Percentiles rank a stretch among this genome's conserved stretches.
Evolutionary conservation across 2,329 filamentous ascomycete species (phyloP).

Genomic region (Pseudogymnoascus sp.): DNA sequence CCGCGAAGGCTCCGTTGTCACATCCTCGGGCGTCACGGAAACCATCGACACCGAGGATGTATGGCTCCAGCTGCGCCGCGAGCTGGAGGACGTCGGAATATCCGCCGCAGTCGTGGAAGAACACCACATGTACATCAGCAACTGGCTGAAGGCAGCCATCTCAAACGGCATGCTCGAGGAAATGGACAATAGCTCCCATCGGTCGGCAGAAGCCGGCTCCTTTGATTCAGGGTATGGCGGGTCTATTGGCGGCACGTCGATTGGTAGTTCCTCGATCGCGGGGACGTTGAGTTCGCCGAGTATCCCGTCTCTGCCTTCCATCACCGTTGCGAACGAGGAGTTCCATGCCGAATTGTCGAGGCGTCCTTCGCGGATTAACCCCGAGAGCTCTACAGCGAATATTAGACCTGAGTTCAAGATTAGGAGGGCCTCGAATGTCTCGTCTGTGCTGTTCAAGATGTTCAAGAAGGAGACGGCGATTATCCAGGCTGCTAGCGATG

Average conservation of each 20-base stretch:
- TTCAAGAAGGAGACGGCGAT: constrained; percentile 24
- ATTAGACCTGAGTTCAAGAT: constrained; percentile 12
- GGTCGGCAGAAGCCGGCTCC: background rate
- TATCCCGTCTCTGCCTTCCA: constrained; percentile 18
- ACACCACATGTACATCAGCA: constrained; percentile 23
- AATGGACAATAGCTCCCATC: constrained; percentile 11
- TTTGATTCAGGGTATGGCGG: constrained; percentile 20
- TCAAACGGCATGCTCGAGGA: constrained; percentile 23
- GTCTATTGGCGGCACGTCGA: background rate
- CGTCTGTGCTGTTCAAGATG: constrained; percentile 21
- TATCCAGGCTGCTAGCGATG: constrained; percentile 25
- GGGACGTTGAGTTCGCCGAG: constrained; percentile 16
- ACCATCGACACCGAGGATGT: constrained; percentile 22
- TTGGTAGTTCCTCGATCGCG: constrained; percentile 1
- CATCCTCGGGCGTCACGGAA: constrained; percentile 17
- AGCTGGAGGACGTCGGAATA: constrained; percentile 25
- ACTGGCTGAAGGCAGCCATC: constrained; percentile 22
- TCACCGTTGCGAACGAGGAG: constrained; percentile 19
- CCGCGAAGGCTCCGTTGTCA: constrained; percentile 23
- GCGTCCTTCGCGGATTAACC: constrained; percentile 15
- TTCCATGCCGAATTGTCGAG: constrained; percentile 21
- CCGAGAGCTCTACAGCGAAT: constrained; percentile 13
- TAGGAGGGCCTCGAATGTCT: constrained; percentile 13
- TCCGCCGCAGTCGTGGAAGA: constrained; percentile 17
- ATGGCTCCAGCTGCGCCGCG: constrained; percentile 21